Percentiles rank a stretch among this genome's conserved stretches.
Evolutionary conservation across 345 rosid genomes (phyloP).

Genomic region (Schrenkiella parvula): DNA sequence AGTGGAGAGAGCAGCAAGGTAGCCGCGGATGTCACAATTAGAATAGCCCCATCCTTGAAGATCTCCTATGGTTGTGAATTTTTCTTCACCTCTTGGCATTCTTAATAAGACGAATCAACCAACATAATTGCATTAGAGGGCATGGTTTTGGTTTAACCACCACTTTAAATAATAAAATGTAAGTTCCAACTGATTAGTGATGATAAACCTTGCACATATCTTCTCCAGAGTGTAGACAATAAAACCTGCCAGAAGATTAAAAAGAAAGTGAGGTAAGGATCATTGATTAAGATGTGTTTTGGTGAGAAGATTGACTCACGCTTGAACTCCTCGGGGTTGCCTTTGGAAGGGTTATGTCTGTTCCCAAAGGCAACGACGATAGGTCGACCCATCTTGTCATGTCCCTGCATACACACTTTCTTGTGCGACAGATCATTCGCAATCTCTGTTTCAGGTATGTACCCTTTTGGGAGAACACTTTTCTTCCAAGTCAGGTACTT

Average conservation of each 20-base stretch:
- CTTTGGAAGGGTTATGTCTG: slow-evolving; percentile 64
- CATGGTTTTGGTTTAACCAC: neutral
- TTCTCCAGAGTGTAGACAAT: slow-evolving; percentile 65
- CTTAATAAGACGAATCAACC: slow-evolving; percentile 25
- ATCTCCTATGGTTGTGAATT: slow-evolving; percentile 63
- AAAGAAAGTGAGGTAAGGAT: neutral
- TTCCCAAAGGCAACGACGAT: slow-evolving; percentile 49
- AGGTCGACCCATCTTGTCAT: slow-evolving; percentile 73
- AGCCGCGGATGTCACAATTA: slow-evolving; percentile 69
- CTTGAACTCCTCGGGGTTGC: slow-evolving; percentile 69
- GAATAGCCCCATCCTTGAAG: slow-evolving; percentile 89
- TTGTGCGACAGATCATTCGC: slow-evolving; percentile 57
- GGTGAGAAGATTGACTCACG: slow-evolving; percentile 22
- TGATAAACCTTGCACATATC: slow-evolving; percentile 55
- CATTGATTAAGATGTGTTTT: neutral
- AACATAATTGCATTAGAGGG: neutral
- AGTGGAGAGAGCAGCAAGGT: slow-evolving; percentile 58
- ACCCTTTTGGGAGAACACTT: slow-evolving; percentile 54
- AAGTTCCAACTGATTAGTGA: neutral
- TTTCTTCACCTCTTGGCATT: slow-evolving; percentile 79
- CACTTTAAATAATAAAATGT: too few relatives aligned
- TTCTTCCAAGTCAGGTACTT: slow-evolving; percentile 74
- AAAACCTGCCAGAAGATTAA: slow-evolving; percentile 28
- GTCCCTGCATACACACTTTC: slow-evolving; percentile 71
- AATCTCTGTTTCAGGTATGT: slow-evolving; percentile 50